Evolutionary conservation across 1,284 basidiomycete genomes (phyloP), one percentile per base, ranked within the genome.

Genomic region (Apiotrichum porosum): DNA sequence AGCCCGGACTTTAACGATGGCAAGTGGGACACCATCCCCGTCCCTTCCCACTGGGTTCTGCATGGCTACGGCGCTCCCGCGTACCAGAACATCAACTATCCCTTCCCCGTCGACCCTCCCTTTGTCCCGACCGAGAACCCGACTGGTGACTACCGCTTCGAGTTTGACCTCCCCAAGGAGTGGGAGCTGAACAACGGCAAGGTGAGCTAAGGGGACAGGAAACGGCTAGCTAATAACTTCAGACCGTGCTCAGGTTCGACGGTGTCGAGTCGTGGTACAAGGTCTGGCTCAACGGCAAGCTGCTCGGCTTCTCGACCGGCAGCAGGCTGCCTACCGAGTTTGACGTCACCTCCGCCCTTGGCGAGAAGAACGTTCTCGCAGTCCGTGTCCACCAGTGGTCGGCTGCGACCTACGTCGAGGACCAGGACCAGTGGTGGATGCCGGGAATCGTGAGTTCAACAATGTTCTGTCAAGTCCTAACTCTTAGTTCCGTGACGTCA

Each of bases 391-490:
- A 44, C 36, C 52, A 60, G 42, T 60, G 58, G 58, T 54, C 51
- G 6, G 52, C 53, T 5, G 56, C 36, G 2, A 39, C 28, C 3
- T 60, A 60, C 36, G 40, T 53, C 37, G 58, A 60, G 44, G 56
- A 60, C 37, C 58, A 60, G 34, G 58, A 60, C 34, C 49, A 58
- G 41, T 60, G 58, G 58, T 60, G 56, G 56, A 44, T 60, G 6
- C 58, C 58, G 0, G 58, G 58, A 18, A 57, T 60, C 44, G 26
- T 28, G 26, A 28, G 26, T 28, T 28, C 26, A 28, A 6, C 6
- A 6, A 12, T 6, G 8, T 51, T 49, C 31, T 38, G 43, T 30
- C 49, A 52, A 34, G 45, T 49, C 34, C 49, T 49, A 31, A 12
- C 26, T 28, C 12, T 12, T 28, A 28, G 26, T 60, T 58, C 45